These are phyloP conservation scores for Beauveria varroae DNA, from an alignment of 2,329 filamentous ascomycete genomes.

Conservation along the genomic window DNA sequence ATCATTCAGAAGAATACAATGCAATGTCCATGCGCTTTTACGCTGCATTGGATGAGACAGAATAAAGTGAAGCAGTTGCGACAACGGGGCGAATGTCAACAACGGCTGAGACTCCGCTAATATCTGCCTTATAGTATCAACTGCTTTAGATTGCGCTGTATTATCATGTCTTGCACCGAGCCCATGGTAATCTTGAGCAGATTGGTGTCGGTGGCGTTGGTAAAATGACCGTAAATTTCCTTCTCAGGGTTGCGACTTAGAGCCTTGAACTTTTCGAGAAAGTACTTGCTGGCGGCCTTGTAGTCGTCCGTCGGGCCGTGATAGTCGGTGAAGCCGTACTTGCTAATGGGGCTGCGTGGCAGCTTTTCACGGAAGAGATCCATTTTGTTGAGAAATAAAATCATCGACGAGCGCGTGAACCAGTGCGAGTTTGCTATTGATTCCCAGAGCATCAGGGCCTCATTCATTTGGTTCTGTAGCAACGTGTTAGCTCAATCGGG, in stretches of 20 bases:
- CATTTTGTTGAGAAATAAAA: constrained; percentile 83
- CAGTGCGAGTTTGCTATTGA: constrained; percentile 80
- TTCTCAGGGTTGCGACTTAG: constrained; percentile 63
- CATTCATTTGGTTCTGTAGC: constrained; percentile 79
- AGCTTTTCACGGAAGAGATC: constrained; percentile 78
- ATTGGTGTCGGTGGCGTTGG: constrained; percentile 60
- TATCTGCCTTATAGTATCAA: constrained; percentile 52
- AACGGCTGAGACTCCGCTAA: neutral
- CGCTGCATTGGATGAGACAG: neutral
- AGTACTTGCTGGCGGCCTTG: constrained; percentile 71
- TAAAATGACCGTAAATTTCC: constrained; percentile 57
- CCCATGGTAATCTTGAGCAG: constrained; percentile 80
- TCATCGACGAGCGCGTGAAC: constrained; percentile 75
- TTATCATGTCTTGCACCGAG: constrained; percentile 82
- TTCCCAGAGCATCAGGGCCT: constrained; percentile 80
- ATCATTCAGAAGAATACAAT: constrained; percentile 1
- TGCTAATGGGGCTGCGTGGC: constrained; percentile 59
- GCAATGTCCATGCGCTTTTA: neutral
- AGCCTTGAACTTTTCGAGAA: constrained; percentile 71
- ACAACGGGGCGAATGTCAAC: neutral
- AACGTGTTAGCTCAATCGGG: constrained; percentile 13
- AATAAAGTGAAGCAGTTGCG: neutral
- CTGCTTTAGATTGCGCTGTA: constrained; percentile 74
- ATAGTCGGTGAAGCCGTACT: constrained; percentile 73
- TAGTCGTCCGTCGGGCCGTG: constrained; percentile 62